Evolutionary conservation across 2,329 filamentous ascomycete species (phyloP), one percentile per base, ranked within the genome.

Genomic region (Aspergillus spinulosporus): DNA sequence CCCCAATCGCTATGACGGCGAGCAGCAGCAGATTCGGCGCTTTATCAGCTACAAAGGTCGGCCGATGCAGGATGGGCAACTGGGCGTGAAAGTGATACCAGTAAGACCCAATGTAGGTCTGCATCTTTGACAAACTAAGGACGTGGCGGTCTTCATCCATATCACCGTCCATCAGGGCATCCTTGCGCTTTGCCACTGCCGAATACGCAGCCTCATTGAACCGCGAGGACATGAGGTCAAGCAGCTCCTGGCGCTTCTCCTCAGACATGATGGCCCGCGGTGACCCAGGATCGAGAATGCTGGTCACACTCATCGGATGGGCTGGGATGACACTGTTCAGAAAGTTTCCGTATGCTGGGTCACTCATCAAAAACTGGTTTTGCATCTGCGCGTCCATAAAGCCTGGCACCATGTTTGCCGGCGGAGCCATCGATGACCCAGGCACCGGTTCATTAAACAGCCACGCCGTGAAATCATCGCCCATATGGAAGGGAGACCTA

Each of bases 61-160:
- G 92, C 68, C 92, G 91, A 74, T 99, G 94, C 47, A 97, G 79
- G 58, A 99, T 96, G 1, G 94, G 94, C 61, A 97, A 82, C 71
- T 97, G 94, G 53, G 92, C 88, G 72, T 94, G 95, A 68, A 97
- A 96, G 72, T 97, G 89, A 52, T 89, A 82, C 94, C 94, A 99
- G 73, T 95, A 99, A 1, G 92, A 96, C 8, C 87, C 84, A 62
- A 96, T 92, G 68, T 97, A 97, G 2, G 87, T 88, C 74, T 97
- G 91, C 89, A 97, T 95, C 90, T 96, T 97, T 66, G 88, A 86
- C 66, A 92, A 81, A 72, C 93, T 96, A 59, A 97, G 78, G 37
- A 85, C 81, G 65, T 87, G 85, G 29, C 74, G 73, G 44, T 82
- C 77, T 47, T 80, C 77, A 53, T 86, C 84, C 52, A 88, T 84